These are phyloP conservation scores for Moesziomyces sp. DNA, from an alignment of 1,284 basidiomycete species.

Conservation along the genomic window DNA sequence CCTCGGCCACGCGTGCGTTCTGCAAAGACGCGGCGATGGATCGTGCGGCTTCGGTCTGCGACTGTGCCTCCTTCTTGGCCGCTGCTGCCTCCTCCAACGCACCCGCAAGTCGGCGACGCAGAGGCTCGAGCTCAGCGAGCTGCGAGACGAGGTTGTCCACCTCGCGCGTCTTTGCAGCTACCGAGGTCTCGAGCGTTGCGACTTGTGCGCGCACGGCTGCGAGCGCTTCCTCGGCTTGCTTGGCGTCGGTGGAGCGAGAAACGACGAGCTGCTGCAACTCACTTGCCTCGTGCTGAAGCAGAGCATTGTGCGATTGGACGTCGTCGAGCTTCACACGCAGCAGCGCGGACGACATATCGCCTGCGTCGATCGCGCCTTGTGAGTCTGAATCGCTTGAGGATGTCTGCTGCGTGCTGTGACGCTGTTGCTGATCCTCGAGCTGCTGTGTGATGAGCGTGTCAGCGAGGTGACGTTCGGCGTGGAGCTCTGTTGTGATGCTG, in stretches of 20 bases:
- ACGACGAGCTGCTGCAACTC: slow-evolving; percentile 19
- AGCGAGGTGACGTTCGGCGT: slow-evolving; percentile 26
- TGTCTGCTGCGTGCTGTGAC: slow-evolving; percentile 2
- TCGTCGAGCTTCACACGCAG: slow-evolving; percentile 22
- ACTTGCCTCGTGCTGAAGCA: slow-evolving; percentile 20
- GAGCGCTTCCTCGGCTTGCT: slow-evolving; percentile 30
- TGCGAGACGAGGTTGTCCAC: slow-evolving; percentile 15
- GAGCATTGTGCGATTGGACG: slow-evolving; percentile 8
- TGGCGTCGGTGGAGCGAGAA: slow-evolving; percentile 19
- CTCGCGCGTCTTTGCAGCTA: slow-evolving; percentile 31
- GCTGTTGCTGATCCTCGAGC: slow-evolving; percentile 14
- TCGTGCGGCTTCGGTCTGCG: slow-evolving; percentile 26
- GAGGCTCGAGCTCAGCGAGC: slow-evolving; percentile 26
- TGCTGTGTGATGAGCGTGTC: slow-evolving; percentile 14
- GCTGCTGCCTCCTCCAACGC: slow-evolving; percentile 17
- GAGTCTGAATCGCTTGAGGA: slow-evolving; percentile 12
- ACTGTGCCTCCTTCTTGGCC: slow-evolving; percentile 18
- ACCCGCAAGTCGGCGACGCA: slow-evolving; percentile 14
- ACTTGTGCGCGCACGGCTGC: slow-evolving; percentile 14
- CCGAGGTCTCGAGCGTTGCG: slow-evolving; percentile 12
- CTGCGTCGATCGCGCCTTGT: slow-evolving; percentile 10
- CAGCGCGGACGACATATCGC: slow-evolving; percentile 3
- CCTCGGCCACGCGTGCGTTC: slow-evolving; percentile 34
- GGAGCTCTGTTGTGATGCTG: slow-evolving; percentile 27
- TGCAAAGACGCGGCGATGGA: slow-evolving; percentile 23